These are phyloP conservation scores for Fraxinus sp. DNA, from an alignment of 305 asterid genomes.

Conservation along the genomic window DNA sequence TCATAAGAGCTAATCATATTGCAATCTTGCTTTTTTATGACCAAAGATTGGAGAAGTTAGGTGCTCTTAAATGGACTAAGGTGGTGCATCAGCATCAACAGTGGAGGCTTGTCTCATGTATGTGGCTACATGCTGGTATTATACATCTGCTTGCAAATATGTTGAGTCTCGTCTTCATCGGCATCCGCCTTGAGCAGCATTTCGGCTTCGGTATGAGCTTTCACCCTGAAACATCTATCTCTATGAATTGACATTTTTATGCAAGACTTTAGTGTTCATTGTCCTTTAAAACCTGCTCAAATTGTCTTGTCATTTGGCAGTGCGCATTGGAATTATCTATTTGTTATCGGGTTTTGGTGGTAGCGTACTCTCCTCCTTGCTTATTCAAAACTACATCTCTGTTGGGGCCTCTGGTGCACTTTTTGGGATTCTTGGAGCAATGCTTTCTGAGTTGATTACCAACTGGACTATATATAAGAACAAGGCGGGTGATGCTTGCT, in stretches of 20 bases:
- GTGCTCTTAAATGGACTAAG: constrained; percentile 57
- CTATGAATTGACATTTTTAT: background rate
- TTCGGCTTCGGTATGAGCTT: constrained; percentile 59
- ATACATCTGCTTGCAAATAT: constrained; percentile 63
- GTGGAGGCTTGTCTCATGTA: constrained; percentile 65
- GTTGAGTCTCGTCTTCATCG: constrained; percentile 60
- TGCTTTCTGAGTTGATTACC: constrained; percentile 81
- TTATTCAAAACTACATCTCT: constrained; percentile 51
- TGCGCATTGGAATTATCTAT: constrained; percentile 61
- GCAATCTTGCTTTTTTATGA: constrained; percentile 17
- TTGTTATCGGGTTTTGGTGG: constrained; percentile 82
- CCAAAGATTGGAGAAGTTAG: constrained; percentile 52
- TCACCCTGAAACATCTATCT: background rate
- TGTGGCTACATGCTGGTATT: constrained; percentile 75
- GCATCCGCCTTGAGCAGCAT: constrained; percentile 71
- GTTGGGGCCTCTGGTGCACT: constrained; percentile 98
- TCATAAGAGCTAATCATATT: background rate
- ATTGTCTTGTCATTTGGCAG: constrained; percentile 34
- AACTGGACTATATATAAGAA: constrained; percentile 82
- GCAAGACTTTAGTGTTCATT: background rate
- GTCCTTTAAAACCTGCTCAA: background rate
- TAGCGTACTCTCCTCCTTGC: constrained; percentile 61
- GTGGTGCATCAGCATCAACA: constrained; percentile 50
- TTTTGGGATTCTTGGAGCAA: constrained; percentile 91
- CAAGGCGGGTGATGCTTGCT: constrained; percentile 45